Conservation (phyloP, 306 rosid genomes). For the Morella rubra region DNA sequence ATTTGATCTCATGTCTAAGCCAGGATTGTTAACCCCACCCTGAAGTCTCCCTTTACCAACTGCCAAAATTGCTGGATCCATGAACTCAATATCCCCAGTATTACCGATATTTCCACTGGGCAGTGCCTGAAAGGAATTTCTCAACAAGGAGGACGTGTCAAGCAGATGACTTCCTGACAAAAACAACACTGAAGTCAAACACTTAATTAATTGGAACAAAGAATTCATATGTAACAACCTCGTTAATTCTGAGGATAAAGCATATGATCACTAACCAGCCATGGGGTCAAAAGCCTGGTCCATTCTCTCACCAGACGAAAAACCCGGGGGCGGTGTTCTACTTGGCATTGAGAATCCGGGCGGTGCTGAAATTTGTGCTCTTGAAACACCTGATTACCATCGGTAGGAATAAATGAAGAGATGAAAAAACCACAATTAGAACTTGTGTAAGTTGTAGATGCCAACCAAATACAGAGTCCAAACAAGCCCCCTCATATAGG, state of each 20-base stretch:
- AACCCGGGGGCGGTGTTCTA: conserved; percentile 88
- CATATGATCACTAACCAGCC: conserved; percentile 54
- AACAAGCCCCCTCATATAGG: not conserved
- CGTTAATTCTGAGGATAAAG: not conserved
- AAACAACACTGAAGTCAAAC: not conserved
- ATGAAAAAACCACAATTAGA: not conserved
- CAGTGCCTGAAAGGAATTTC: conserved; percentile 63
- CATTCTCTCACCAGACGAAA: conserved; percentile 70
- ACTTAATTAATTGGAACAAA: not conserved
- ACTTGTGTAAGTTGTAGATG: not conserved
- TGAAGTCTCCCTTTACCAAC: conserved; percentile 84
- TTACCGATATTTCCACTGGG: conserved; percentile 49
- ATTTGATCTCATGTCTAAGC: conserved; percentile 62
- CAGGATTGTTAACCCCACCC: conserved; percentile 54
- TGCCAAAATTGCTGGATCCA: conserved; percentile 94
- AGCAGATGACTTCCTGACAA: conserved; percentile 63
- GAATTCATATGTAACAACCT: not conserved
- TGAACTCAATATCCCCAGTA: conserved; percentile 69
- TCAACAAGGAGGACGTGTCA: conserved; percentile 51
- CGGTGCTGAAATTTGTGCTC: conserved; percentile 80
- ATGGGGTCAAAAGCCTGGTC: conserved; percentile 60
- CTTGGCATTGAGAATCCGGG: conserved; percentile 85
- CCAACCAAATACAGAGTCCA: not conserved
- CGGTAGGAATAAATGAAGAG: conserved; percentile 18
- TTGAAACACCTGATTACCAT: conserved; percentile 51